Evolutionary conservation across 345 rosid species (phyloP).

Genomic region (Brassica carinata): DNA sequence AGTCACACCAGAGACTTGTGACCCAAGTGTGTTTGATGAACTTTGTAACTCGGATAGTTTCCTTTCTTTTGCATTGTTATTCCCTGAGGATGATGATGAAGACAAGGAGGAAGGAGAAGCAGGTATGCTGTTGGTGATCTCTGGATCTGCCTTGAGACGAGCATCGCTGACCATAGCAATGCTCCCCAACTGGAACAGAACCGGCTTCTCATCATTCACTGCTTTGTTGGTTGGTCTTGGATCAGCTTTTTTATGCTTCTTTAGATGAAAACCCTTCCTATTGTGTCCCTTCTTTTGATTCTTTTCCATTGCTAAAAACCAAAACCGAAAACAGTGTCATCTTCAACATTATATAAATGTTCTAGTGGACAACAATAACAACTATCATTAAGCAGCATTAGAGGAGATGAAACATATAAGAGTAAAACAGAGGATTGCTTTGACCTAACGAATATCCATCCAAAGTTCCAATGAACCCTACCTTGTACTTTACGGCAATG

Average conservation of each 20-base stretch:
- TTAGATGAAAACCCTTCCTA: constrained; percentile 32
- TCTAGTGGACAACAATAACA: not conserved
- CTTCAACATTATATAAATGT: not conserved
- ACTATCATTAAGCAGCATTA: not conserved
- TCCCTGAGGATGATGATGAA: constrained; percentile 31
- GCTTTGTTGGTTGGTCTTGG: constrained; percentile 15
- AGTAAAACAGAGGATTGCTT: not conserved
- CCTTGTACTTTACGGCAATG: constrained; percentile 34
- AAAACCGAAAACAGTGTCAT: not conserved
- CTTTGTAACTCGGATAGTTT: constrained; percentile 36
- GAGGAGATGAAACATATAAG: not conserved
- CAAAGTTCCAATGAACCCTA: constrained; percentile 10
- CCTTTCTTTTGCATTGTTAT: constrained; percentile 18
- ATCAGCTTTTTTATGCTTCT: constrained; percentile 32
- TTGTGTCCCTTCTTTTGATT: constrained; percentile 34
- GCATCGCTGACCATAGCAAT: constrained; percentile 33
- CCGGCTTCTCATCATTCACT: constrained; percentile 31
- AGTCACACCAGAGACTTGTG: constrained; percentile 48
- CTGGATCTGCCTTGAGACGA: constrained; percentile 27
- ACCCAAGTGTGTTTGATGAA: constrained; percentile 32
- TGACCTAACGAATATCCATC: too few species aligned
- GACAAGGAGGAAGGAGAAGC: constrained; percentile 30
- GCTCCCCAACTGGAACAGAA: constrained; percentile 40
- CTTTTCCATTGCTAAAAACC: constrained; percentile 30
- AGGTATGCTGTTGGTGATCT: constrained; percentile 20